Base-by-base conservation (phyloP, 2,329 filamentous ascomycete genomes). In the Curvularia hawaiiensis region DNA sequence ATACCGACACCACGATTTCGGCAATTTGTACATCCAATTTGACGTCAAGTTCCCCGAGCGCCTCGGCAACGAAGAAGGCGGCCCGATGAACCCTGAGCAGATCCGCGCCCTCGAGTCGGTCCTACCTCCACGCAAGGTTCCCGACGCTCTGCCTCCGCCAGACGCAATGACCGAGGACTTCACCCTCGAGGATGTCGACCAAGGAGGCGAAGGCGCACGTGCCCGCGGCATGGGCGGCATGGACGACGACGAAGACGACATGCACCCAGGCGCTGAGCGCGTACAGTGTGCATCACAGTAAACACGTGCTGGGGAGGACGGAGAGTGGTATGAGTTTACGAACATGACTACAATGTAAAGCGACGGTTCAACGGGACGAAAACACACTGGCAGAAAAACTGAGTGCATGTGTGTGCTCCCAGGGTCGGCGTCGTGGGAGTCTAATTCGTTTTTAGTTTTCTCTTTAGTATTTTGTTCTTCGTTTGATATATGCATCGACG, bases 1-100 rank as follows among this genome's bases (percentile, higher is more conserved):
- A 4, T 90, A 87, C 79, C 88, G 95, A 70, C 95, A 98, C 79
- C 95, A 99, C 83, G 91, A 98, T 79, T 88, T 86, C 74, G 95
- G 95, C 72, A 97, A 99, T 81, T 84, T 99, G 69, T 99, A 95
- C 83, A 92, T 99, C 73, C 92, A 96, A 76, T 99, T 99, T 82
- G 89, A 91, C 72, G 92, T 99, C 80, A 97, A 96, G 81, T 98
- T 99, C 85, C 95, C 95, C 48, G 89, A 81, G 46, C 71, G 71
- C 22, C 72, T 83, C 26, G 67, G 65, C 51, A 78, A 77, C 20
- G 75, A 78, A 26, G 78, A 82, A 20, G 81, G 77, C 52, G 75
- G 69, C 50, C 72, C 79, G 5, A 76, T 82, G 74, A 73, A 89
- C 50, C 81, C 87, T 16, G 83, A 87, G 56, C 89, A 91, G 61